Evolutionary conservation across 1,284 basidiomycete species (phyloP), one percentile per base, ranked within the genome.

Genomic region (Tilletia indica): DNA sequence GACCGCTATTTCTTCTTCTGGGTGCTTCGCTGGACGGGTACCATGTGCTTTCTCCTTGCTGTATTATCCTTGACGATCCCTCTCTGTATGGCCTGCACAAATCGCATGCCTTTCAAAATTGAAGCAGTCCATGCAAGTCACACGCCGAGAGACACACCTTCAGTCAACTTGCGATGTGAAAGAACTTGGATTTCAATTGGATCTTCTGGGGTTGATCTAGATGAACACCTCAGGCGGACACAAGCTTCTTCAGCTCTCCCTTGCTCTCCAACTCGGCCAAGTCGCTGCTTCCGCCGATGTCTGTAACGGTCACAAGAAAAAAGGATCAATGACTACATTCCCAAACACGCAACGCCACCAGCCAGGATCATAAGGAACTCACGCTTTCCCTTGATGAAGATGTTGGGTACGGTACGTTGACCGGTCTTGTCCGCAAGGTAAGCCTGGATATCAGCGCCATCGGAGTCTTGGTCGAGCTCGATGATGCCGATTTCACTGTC

Each of bases 401-500:
- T 83, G 74, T 83, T 84, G 39, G 86, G 86, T 6, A 86, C 86
- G 2, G 85, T 86, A 3, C 83, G 71, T 80, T 86, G 86, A 8
- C 80, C 83, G 0, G 85, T 86, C 82, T 86, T 85, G 19, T 83
- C 76, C 31, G 72, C 75, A 39, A 86, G 79, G 76, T 85, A 86
- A 54, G 76, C 77, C 79, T 86, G 78, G 36, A 83, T 77, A 16
- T 79, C 82, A 16, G 68, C 48, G 5, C 84, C 84, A 21, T 86
- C 80, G 16, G 74, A 76, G 70, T 82, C 79, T 54, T 80, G 51
- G 72, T 86, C 86, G 61, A 86, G 80, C 74, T 86, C 85, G 54
- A 85, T 72, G 39, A 85, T 78, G 54, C 79, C 78, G 45, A 85
- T 77, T 38, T 82, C 79, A 51, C 66, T 69, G 70, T 80, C 75